Evolutionary conservation across 2,329 filamentous ascomycete genomes (phyloP), one percentile per base, ranked within the genome.

Genomic region (Cladorrhinum sp.): DNA sequence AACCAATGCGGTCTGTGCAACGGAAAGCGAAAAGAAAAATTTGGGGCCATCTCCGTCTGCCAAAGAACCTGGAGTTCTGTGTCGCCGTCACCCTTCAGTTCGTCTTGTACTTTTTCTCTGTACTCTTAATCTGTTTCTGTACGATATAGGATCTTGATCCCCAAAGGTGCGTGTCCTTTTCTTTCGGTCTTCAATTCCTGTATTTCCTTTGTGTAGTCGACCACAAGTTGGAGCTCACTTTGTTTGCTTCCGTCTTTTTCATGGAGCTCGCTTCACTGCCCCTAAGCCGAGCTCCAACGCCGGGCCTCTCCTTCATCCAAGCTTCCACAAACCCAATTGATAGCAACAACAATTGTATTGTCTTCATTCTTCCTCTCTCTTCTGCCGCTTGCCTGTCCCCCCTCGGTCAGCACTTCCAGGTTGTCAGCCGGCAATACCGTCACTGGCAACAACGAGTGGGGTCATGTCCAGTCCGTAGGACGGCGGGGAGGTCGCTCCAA

Each of bases 1-100:
- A 23, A 52, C n/a, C 27, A 16, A 5, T 12, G 27, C 9, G 20
- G 22, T 49, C 22, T 49, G 50, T 50, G 18, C 36, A 41, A 18
- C 13, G 24, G n/a, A 52, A 51, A 36, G 41, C 41, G 16, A 45
- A 45, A 45, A 41, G 27, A 24, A 63, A 62, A 64, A 59, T 63
- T 62, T 63, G 49, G n/a, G 27, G 49, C 24, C 10, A 23, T 25
- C 24, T 54, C 24, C 51, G 20, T 22, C 27, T 22, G 36, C n/a
- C 22, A 18, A 4, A 12, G 23, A 55, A 54, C 57, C 24, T 10
- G 5, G 29, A 48, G 25, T 50, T 59, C 54, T 38, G 2, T 57
- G 57, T 57, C 50, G 13, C 29, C 50, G 36, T 54, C 58, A 9
- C 25, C 53, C 0, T 65, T 65, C 64, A 58, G 62, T 66, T 66